Percentiles rank a stretch among this genome's conserved stretches.
Conservation (phyloP, 2,329 filamentous ascomycete species). For the Apiospora saccharicola region DNA sequence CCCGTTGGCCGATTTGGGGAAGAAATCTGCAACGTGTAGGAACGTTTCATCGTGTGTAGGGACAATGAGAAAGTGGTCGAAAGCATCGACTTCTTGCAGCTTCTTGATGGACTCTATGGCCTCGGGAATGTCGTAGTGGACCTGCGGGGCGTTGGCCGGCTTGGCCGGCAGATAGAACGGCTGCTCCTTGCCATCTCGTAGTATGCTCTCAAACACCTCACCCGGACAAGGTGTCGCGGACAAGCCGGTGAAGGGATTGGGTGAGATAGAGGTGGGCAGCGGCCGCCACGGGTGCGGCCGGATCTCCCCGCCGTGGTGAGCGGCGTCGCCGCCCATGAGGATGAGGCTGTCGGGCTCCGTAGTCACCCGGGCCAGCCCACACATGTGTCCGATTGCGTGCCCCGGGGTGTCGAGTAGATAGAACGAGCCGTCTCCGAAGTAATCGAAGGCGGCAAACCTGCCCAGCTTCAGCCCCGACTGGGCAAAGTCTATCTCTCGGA, state of each 20-base stretch:
- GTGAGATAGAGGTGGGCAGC: conserved; percentile 45
- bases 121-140: conserved; percentile 39
- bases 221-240: conserved; percentile 48
- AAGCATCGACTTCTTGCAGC: conserved; percentile 53
- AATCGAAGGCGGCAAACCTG: conserved; percentile 41
- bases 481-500: conserved; percentile 35
- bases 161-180: conserved; percentile 43
- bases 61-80: conserved; percentile 52
- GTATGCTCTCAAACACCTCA: conserved; percentile 47
- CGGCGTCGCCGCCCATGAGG: conserved; percentile 51
- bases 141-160: conserved; percentile 28
- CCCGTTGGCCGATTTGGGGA: conserved; percentile 55
- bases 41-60: conserved; percentile 57
- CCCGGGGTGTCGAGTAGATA: conserved; percentile 45
- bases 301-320: conserved; percentile 49
- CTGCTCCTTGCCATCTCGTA: conserved; percentile 41
- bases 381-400: conserved; percentile 44
- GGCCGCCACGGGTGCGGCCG: conserved; percentile 45
- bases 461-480: conserved; percentile 30
- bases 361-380: conserved; percentile 48
- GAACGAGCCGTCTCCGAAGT: conserved; percentile 44
- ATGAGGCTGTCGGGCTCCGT: conserved; percentile 44
- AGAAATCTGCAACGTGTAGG: conserved; percentile 54
- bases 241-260: conserved; percentile 45
- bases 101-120: conserved; percentile 51